These are phyloP conservation scores for Echeveria elegans DNA, from an alignment of 164 flowering plant species.

Conservation along the genomic window DNA sequence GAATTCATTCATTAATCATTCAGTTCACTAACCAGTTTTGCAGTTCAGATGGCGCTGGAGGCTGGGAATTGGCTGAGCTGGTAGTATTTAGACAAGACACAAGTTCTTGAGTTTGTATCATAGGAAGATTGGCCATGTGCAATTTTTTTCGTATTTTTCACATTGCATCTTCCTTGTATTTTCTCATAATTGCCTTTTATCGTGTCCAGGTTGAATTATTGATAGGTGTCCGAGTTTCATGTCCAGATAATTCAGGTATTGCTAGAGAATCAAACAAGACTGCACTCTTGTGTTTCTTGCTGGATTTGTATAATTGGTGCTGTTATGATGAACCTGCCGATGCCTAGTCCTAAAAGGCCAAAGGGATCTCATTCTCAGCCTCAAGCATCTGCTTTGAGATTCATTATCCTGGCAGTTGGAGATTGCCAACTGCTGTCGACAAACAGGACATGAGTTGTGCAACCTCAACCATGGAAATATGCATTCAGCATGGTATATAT, in stretches of 20 bases:
- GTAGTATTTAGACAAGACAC: no score
- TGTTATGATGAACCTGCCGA: background rate
- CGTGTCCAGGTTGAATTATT: no score
- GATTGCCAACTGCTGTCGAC: constrained; percentile 46
- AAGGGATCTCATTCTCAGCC: constrained; percentile 50
- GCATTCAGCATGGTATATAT: constrained; percentile 64
- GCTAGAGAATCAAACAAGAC: background rate
- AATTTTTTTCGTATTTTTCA: no score
- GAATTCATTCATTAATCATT: no score
- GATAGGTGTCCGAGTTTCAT: no score
- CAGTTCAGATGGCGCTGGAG: no score
- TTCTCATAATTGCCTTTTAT: no score
- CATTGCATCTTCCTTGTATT: no score
- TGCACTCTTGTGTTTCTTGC: background rate
- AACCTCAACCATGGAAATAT: constrained; percentile 80
- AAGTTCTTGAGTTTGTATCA: no score
- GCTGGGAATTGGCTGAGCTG: no score
- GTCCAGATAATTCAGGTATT: background rate
- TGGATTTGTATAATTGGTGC: background rate
- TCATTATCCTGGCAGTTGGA: background rate
- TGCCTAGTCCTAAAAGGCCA: constrained; percentile 9
- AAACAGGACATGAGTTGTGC: constrained; percentile 86
- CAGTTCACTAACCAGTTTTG: no score
- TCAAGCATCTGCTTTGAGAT: constrained; percentile 15
- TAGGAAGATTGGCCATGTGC: no score